Evolutionary conservation across 2,329 filamentous ascomycete species (phyloP).

Genomic region (Tolypocladium sp.): DNA sequence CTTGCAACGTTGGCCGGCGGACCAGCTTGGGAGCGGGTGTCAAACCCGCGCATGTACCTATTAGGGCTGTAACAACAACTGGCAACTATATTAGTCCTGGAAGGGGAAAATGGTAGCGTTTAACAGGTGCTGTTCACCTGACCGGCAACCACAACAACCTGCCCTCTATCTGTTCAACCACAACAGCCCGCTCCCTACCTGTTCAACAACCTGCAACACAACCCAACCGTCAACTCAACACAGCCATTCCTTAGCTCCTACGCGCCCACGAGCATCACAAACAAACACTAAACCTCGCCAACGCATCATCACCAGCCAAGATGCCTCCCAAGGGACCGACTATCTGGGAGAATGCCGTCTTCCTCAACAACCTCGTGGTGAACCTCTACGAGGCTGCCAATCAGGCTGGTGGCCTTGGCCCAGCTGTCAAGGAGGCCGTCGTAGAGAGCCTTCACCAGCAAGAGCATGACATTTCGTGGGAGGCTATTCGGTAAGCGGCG

Average conservation of each 20-base stretch:
- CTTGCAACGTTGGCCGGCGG: background rate
- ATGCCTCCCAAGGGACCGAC: conserved; percentile 12
- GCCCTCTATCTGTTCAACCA: background rate
- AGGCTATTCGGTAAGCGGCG: conserved; percentile 32
- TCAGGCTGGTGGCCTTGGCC: conserved; percentile 14
- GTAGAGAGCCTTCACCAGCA: conserved; percentile 19
- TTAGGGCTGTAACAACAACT: background rate
- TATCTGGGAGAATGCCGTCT: conserved; percentile 21
- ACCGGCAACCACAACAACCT: background rate
- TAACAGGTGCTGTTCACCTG: background rate
- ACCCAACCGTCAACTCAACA: background rate
- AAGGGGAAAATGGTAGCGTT: background rate
- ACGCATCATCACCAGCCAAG: background rate
- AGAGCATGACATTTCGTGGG: conserved; percentile 30
- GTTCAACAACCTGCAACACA: background rate
- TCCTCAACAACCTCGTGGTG: conserved; percentile 23
- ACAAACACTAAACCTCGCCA: background rate
- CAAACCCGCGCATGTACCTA: background rate
- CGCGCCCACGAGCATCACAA: background rate
- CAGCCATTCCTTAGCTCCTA: background rate
- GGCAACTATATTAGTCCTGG: background rate
- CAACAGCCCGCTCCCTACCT: background rate
- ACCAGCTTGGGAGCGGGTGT: background rate
- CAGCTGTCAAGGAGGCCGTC: conserved; percentile 19
- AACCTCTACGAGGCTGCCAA: conserved; percentile 21